Percentiles rank a stretch among this genome's conserved stretches.
Evolutionary conservation across 345 rosid species (phyloP).

Genomic region (Theobroma cacao): DNA sequence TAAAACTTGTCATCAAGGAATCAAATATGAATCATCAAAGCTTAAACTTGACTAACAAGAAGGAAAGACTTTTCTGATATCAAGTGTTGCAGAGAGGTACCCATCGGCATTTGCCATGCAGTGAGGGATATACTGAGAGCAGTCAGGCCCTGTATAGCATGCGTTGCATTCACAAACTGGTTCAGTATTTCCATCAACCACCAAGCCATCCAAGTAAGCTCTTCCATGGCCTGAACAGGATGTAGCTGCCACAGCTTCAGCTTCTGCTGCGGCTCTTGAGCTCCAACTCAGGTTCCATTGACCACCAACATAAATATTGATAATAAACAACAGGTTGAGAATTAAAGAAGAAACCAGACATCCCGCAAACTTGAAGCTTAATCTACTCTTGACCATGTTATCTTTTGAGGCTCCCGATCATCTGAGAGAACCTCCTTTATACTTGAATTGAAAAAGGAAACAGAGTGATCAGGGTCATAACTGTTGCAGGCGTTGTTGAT

Average conservation of each 20-base stretch:
- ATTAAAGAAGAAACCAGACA: slow-evolving; percentile 29
- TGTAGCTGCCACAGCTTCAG: slow-evolving; percentile 54
- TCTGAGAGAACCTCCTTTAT: background rate
- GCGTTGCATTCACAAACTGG: slow-evolving; percentile 65
- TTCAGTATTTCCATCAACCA: slow-evolving; percentile 21
- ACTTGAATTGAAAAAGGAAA: background rate
- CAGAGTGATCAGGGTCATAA: background rate
- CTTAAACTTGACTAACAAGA: background rate
- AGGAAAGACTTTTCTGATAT: background rate
- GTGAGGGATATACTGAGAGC: slow-evolving; percentile 39
- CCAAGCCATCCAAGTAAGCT: slow-evolving; percentile 61
- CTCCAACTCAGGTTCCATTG: slow-evolving; percentile 51
- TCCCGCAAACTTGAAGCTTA: slow-evolving; percentile 4
- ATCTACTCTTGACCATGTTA: slow-evolving; percentile 2
- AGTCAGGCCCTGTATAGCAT: slow-evolving; percentile 54
- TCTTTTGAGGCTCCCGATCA: too few species aligned
- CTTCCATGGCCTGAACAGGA: slow-evolving; percentile 74
- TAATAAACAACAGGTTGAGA: slow-evolving; percentile 31
- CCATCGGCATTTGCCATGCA: slow-evolving; percentile 49
- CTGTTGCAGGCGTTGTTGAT: too few species aligned
- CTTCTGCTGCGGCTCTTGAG: slow-evolving; percentile 50
- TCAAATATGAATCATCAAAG: background rate
- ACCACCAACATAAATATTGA: slow-evolving; percentile 17
- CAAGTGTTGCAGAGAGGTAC: slow-evolving; percentile 20
- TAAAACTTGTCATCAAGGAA: background rate